Base-by-base conservation (phyloP, 495 filamentous ascomycete species). In the Cudoniella acicularis region DNA sequence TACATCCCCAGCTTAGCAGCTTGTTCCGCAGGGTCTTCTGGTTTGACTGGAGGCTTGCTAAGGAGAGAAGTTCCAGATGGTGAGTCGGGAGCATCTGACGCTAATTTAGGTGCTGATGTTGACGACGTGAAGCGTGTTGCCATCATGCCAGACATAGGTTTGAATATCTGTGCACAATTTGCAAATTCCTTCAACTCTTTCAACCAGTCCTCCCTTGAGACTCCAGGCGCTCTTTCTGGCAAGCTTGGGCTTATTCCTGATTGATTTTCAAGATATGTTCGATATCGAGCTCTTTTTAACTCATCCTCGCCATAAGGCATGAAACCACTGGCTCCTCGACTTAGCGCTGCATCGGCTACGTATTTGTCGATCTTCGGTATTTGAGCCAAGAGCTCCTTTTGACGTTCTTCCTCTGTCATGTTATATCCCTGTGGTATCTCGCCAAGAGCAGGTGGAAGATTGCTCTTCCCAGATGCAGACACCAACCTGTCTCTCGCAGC, bases 1-100 rank as follows among this genome's bases (percentile, higher is more conserved):
- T 90, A 98, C 91, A 98, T 96, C 23, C 91, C 91, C 63, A 96
- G 69, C 59, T 81, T 87, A n/a, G 94, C 94, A 3, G 94, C 94
- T 62, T 89, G 84, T 59, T 91, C 89, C 2, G 90, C 90, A 0
- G 93, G 90, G 60, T 94, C 87, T 56, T 86, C 79, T 1, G 81
- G 77, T 63, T 89, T 96, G 40, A 79, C 76, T 10, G 75, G 68
- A 0, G 86, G 84, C 27, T 73, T 79, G 20, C 72, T 75, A 0
- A 93, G 66, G 10, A 87, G 67, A 1, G 77, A 66, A 0, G 76
- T 75, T 0, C 70, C 61, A 0, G 67, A 63, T 1, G 59, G 49
- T 6, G 65, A 63, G 0, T 62, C 70, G 16, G 52, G 50, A 0
- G 64, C 59, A 41, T 66, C 63, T 8, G 66, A 64, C 9, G 64